Evolutionary conservation across 257 asterid genomes (phyloP), one percentile per base, ranked within the genome.

Genomic region (Penstemon barbatus): DNA sequence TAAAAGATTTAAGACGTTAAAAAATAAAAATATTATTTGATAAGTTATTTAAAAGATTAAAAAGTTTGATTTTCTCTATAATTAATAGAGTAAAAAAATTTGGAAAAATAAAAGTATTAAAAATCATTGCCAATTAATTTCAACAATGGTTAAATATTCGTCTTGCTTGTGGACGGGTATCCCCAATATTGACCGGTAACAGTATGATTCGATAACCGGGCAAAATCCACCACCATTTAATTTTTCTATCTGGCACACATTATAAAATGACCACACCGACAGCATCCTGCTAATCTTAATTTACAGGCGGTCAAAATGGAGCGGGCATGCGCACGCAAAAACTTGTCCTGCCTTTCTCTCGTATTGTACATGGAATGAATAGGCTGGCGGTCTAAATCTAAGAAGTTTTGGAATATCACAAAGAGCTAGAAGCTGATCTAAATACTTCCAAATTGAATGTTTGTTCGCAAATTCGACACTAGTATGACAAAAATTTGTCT

Each of bases 251-350:
- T 61, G 77, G 71, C 74, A 48, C 46, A 71, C 67, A 78, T 57
- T 57, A 41, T 70, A 12, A 70, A 63, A 45, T 65, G 54, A 72
- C 33, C 2, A 45, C 79, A 79, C 81, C 81, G 84, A 79, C 79
- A 69, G 40, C 56, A 42, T 36, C 37, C 74, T 46, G 65, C 68
- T 58, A 50, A 57, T 56, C 3, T 3, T 4, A 25, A 49, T 62
- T 63, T 10, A 67, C 66, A 7, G 18, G 54, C 59, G 57, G 72
- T 70, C 70, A 63, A 73, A 77, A 63, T 56, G 63, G 72, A 57
- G 59, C 50, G 55, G 53, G 79, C 52, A 0, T 18, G 39, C 40
- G 52, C n/a, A n/a, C 43, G 33, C 57, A 6, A 36, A 3, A 38
- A 13, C 62, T 54, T 65, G 71, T 71, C 75, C 52, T 51, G n/a